Evolutionary conservation across 2,329 filamentous ascomycete genomes (phyloP), one percentile per base, ranked within the genome.

Genomic region (Aureobasidium lini): DNA sequence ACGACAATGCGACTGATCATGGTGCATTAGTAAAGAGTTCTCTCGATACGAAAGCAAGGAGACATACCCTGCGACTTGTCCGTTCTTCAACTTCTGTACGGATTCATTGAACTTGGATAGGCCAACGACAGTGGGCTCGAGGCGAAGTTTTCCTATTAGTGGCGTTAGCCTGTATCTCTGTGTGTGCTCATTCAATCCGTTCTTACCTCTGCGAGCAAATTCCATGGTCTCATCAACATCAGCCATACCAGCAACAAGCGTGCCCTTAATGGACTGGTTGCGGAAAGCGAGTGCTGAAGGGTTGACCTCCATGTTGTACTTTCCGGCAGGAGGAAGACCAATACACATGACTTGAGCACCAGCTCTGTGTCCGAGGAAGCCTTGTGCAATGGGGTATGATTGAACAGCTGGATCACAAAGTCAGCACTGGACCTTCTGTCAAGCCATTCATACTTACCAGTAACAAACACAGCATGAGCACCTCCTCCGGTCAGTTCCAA

Each of bases 321-420:
- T 56, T 62, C 73, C 67, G 57, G 70, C 72, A 13, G 71, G 68
- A 28, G 71, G 71, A 4, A 73, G 62, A 1, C 70, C 71, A 42
- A 73, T 73, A 62, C 79, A 82, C 77, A 83, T 81, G 28, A 83
- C 75, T 42, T 74, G 76, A 2, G 73, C 76, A 8, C 78, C 76
- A n/a, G 80, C 69, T 4, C 81, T 73, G 62, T 66, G 73, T 18
- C 78, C 78, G 4, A 79, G 66, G 62, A 72, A 78, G 2, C 68
- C 67, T n/a, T 79, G 68, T 0, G 77, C 73, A 42, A 31, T 60
- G 11, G 57, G 57, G 13, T 60, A 60, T 15, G 47, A 39, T 8
- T 60, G 57, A 16, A 60, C 57, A 16, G 57, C 57, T 58, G n/a
- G n/a, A 32, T 1, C 4, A 2, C 0, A 18, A 6, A 2, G 23